A percentile compares a stretch with the other conserved stretches of the same genome.
Evolutionary conservation across 2,329 filamentous ascomycete genomes (phyloP).

Genomic region (Orbilia brochopaga): DNA sequence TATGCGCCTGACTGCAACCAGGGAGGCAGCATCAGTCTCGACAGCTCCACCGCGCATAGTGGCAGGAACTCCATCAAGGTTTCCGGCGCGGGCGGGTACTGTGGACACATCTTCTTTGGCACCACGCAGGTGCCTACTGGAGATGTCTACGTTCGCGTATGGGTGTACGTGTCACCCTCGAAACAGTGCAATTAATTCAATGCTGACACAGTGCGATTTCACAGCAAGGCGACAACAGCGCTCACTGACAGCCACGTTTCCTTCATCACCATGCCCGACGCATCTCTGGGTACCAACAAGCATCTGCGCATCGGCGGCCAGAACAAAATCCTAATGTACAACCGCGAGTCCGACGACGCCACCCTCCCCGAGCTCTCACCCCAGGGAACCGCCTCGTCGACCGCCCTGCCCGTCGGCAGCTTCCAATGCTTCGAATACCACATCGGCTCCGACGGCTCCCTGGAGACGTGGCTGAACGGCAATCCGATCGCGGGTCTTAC

Average conservation of each 20-base stretch:
- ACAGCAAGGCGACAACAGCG: slow-evolving; percentile 65
- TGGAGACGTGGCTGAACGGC: slow-evolving; percentile 68
- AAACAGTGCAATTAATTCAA: too few species aligned
- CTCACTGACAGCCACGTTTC: slow-evolving; percentile 67
- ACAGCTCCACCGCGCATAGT: slow-evolving; percentile 65
- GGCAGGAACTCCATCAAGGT: slow-evolving; percentile 66
- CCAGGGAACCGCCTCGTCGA: slow-evolving; percentile 65
- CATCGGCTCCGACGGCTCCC: slow-evolving; percentile 65
- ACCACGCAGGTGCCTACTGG: slow-evolving; percentile 65
- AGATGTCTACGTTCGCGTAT: slow-evolving; percentile 66
- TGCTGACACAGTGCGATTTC: slow-evolving; percentile 16
- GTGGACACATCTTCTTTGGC: slow-evolving; percentile 68
- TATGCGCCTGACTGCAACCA: slow-evolving; percentile 68
- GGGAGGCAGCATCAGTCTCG: slow-evolving; percentile 65
- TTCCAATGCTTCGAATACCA: slow-evolving; percentile 71
- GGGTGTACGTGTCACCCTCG: slow-evolving; percentile 60
- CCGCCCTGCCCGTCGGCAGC: slow-evolving; percentile 61
- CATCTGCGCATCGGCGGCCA: slow-evolving; percentile 69
- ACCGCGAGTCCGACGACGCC: slow-evolving; percentile 68
- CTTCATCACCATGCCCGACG: slow-evolving; percentile 70
- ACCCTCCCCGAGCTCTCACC: slow-evolving; percentile 68
- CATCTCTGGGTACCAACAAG: slow-evolving; percentile 64
- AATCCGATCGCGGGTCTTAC: slow-evolving; percentile 64
- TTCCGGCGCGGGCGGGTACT: slow-evolving; percentile 64
- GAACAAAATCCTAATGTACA: slow-evolving; percentile 69